Percentiles rank a stretch among this genome's conserved stretches.
These are phyloP conservation scores for Serendipita sp. DNA, from an alignment of 768 basidiomycete genomes.

Conservation along the genomic window DNA sequence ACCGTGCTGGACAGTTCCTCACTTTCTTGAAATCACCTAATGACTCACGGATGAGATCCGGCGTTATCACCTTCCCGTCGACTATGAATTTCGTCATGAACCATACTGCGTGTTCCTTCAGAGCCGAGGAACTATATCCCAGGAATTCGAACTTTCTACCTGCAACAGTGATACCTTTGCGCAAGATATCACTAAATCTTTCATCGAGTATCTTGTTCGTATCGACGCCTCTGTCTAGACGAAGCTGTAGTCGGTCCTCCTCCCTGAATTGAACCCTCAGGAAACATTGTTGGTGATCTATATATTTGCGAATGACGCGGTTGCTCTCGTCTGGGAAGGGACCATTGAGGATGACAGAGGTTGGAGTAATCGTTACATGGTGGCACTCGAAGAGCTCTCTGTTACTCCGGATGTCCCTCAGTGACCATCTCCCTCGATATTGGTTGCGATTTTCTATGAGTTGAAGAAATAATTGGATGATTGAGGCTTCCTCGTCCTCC, in stretches of 20 bases:
- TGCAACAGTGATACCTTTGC: constrained; percentile 50
- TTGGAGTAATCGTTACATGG: constrained; percentile 64
- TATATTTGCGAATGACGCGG: constrained; percentile 55
- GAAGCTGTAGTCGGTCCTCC: constrained; percentile 59
- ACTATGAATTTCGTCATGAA: constrained; percentile 50
- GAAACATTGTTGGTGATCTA: constrained; percentile 47
- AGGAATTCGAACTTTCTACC: constrained; percentile 64
- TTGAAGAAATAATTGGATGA: background rate
- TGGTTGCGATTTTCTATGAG: background rate
- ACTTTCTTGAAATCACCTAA: constrained; percentile 52
- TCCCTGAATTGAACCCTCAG: constrained; percentile 74
- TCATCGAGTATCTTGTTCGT: constrained; percentile 36
- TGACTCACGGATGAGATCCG: constrained; percentile 39
- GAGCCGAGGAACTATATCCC: constrained; percentile 51
- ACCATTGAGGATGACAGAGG: constrained; percentile 56
- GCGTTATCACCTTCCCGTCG: constrained; percentile 29
- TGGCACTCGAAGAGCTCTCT: constrained; percentile 39
- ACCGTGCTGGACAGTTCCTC: constrained; percentile 51
- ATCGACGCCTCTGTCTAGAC: constrained; percentile 55
- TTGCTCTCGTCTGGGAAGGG: constrained; percentile 66
- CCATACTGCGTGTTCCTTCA: constrained; percentile 73
- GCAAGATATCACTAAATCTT: constrained; percentile 41
- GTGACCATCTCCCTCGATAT: background rate
- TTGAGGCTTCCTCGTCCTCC: background rate
- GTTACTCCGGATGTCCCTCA: background rate